Base-by-base conservation (phyloP, 1,139 yeast species). In the Fermentozyma sake region DNA sequence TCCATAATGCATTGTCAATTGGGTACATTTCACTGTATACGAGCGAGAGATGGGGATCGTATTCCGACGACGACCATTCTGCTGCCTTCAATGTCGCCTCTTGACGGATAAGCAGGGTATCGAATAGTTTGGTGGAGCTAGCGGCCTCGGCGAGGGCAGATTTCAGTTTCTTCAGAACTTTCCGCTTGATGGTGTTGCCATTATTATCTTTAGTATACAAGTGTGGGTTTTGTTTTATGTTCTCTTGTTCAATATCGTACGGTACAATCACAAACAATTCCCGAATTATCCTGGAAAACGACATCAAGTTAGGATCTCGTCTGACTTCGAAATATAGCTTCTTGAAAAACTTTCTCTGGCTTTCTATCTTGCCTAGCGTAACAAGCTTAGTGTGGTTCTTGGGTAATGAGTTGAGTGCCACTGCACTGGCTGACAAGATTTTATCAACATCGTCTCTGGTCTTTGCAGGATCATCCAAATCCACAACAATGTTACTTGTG, bases 31-130 rank as follows among this genome's bases (percentile, higher is more conserved):
- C 73, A 10, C 87, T 77, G 52, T 84, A 84, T 4, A 77, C 79
- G 33, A 84, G 55, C 7, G 89, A 79, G 18, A 84, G 58, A 50
- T 84, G 95, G 1, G 95, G 95, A 28, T 72, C 76, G 47, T 64
- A 83, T 30, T 76, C 82, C 7, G 57, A 48, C 6, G 44, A 41
- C 7, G 73, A 70, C 93, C 93, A 83, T 7, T 52, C 58, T 3
- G 68, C 64, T 1, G 72, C 72, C 33, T 55, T 60, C 5, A 31
- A 40, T 3, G 69, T 55, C 10, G 69, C 46, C 27, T 56, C 51
- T 22, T 35, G 40, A 28, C 42, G 59, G 20, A 58, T 48, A 2
- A 24, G 28, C 3, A 37, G 21, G 4, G 41, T 44, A 28, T 62
- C 68, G 18, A 62, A 34, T 5, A 44, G 44, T 24, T 52, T 52